phyloP scores from a whole-genome alignment of 2,329 filamentous ascomycete genomes.

The Rhinocladiella similis region DNA sequence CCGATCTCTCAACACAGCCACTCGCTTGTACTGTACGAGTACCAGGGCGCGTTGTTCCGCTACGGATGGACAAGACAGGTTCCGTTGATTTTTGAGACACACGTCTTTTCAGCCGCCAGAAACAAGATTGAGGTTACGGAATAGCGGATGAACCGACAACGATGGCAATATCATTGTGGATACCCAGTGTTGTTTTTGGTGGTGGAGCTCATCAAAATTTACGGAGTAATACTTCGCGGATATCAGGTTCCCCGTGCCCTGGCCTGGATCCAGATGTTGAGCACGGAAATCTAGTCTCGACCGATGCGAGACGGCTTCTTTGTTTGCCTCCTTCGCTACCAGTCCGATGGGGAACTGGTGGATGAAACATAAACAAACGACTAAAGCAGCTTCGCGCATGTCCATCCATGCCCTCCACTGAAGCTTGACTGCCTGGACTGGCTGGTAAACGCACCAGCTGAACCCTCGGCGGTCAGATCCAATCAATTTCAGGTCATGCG shows the following conservation, averaged over 20 bases:
- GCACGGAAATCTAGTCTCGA: neutral
- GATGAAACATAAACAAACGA: neutral
- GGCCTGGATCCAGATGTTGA: neutral
- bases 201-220: neutral
- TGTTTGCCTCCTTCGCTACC: neutral
- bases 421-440: neutral
- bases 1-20: neutral
- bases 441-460: slow-evolving; percentile 5
- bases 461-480: slow-evolving; percentile 10
- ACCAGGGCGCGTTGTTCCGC: too few relatives aligned
- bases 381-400: neutral
- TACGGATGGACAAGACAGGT: neutral
- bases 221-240: neutral
- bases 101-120: neutral
- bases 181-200: neutral
- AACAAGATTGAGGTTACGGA: neutral
- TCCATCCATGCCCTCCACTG: slow-evolving; percentile 7
- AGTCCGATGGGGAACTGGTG: neutral
- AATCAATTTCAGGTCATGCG: slow-evolving; percentile 15
- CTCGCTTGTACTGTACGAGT: neutral
- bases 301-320: neutral
- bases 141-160: too few relatives aligned
- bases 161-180: neutral
- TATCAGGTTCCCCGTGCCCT: neutral
- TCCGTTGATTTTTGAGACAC: neutral